Evolutionary conservation across 306 rosid genomes (phyloP).

Genomic region (Argentina anserina): DNA sequence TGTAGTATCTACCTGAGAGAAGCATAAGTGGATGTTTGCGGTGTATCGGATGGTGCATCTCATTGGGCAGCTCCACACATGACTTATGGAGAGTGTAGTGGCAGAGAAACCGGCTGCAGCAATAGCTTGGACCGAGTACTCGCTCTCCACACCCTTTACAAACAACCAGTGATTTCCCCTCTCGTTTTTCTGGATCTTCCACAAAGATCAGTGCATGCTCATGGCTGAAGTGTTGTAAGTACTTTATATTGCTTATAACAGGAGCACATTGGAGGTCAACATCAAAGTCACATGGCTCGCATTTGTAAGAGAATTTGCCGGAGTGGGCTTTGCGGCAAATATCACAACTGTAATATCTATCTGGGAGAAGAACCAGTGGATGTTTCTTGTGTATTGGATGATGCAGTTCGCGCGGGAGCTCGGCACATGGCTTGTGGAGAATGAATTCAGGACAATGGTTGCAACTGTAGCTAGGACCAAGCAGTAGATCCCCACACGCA

Average conservation of each 20-base stretch:
- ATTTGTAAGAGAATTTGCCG: background rate
- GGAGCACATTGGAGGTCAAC: background rate
- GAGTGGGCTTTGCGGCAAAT: accelerated
- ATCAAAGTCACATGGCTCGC: background rate
- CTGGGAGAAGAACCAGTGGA: too few species aligned
- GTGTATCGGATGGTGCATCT: background rate
- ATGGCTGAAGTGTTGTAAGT: background rate
- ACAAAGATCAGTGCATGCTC: background rate
- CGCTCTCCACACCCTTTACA: background rate
- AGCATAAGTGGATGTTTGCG: background rate
- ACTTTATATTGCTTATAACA: background rate
- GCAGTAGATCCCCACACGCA: background rate
- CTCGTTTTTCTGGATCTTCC: background rate
- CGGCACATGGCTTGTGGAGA: too few species aligned
- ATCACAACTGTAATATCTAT: background rate
- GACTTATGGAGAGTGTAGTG: background rate
- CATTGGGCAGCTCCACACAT: background rate
- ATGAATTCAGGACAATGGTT: background rate
- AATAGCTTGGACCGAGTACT: background rate
- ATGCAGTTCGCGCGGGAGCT: too few species aligned
- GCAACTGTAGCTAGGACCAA: background rate
- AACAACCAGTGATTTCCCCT: too few species aligned
- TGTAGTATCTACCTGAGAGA: too few species aligned
- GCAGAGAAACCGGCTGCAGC: background rate
- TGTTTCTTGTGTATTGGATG: too few species aligned